These are phyloP conservation scores for Phialocephala subalpina DNA, from an alignment of 2,329 filamentous ascomycete species.

Conservation along the genomic window DNA sequence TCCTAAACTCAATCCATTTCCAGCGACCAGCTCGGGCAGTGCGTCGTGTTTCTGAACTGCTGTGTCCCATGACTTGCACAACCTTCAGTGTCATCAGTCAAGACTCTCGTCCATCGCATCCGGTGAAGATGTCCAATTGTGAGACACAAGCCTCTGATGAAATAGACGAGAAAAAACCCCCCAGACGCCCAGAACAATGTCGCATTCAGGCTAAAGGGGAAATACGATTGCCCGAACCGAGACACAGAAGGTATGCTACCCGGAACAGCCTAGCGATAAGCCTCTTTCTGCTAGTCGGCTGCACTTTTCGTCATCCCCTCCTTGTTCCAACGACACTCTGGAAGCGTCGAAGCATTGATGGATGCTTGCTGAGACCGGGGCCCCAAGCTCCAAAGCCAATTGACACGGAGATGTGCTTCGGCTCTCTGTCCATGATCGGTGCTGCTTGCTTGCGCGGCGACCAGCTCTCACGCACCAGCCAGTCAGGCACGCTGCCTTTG, in stretches of 20 bases:
- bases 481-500: background rate
- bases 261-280: slow-evolving; percentile 16
- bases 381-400: slow-evolving; percentile 1
- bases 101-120: background rate
- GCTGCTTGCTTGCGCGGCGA: slow-evolving; percentile 12
- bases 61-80: background rate
- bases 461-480: background rate
- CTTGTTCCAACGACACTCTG: slow-evolving; percentile 11
- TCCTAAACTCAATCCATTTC: background rate
- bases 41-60: background rate
- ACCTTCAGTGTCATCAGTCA: background rate
- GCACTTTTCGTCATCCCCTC: slow-evolving; percentile 6
- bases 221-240: slow-evolving; percentile 25
- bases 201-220: slow-evolving; percentile 8
- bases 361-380: background rate
- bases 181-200: background rate
- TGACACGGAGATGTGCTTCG: background rate
- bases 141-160: slow-evolving; percentile 3
- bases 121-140: background rate
- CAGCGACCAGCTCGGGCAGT: background rate
- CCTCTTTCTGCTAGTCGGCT: background rate
- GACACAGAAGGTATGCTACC: slow-evolving; percentile 9
- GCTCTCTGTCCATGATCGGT: slow-evolving; percentile 15
- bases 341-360: background rate
- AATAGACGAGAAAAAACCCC: background rate